Evolutionary conservation across 208 protist species (phyloP).

Genomic region (Phytomonas sp.): DNA sequence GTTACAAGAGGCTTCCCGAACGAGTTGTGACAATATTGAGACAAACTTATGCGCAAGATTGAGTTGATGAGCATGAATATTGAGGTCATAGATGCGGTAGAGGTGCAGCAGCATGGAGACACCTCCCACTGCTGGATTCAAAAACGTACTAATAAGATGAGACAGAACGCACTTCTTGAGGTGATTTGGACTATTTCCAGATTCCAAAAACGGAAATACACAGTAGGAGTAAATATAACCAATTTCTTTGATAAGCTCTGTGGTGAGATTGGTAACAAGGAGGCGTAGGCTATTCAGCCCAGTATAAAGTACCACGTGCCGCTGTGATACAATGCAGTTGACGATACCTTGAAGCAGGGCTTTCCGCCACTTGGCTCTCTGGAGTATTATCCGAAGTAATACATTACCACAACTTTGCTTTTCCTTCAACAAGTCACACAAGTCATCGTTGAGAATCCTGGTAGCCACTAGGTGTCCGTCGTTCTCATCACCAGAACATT

Average conservation of each 20-base stretch:
- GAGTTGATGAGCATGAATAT: slow-evolving; percentile 61
- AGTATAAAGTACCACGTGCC: slow-evolving; percentile 76
- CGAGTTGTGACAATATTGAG: slow-evolving; percentile 58
- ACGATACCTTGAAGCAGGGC: slow-evolving; percentile 84
- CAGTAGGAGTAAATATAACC: slow-evolving; percentile 90
- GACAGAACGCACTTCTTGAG: slow-evolving; percentile 86
- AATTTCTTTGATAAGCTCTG: slow-evolving; percentile 64
- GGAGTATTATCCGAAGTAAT: slow-evolving; percentile 33
- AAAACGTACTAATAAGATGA: slow-evolving; percentile 68
- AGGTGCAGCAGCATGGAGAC: slow-evolving; percentile 58
- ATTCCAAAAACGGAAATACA: slow-evolving; percentile 89
- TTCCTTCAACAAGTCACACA: slow-evolving; percentile 24
- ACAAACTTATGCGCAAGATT: slow-evolving; percentile 79
- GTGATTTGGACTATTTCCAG: slow-evolving; percentile 66
- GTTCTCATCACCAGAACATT: slow-evolving; percentile 57
- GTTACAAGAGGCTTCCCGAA: slow-evolving; percentile 52
- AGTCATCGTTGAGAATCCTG: slow-evolving; percentile 47
- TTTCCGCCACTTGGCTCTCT: slow-evolving; percentile 30
- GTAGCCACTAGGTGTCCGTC: slow-evolving; percentile 64
- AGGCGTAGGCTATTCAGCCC: slow-evolving; percentile 88
- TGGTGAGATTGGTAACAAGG: slow-evolving; percentile 37
- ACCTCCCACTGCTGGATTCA: slow-evolving; percentile 14
- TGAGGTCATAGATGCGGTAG: slow-evolving; percentile 75
- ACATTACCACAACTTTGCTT: slow-evolving; percentile 11
- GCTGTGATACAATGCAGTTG: slow-evolving; percentile 78